Evolutionary conservation across 176 grass and related monocot species (phyloP), one percentile per base, ranked within the genome.

Genomic region (Stipa capillata): DNA sequence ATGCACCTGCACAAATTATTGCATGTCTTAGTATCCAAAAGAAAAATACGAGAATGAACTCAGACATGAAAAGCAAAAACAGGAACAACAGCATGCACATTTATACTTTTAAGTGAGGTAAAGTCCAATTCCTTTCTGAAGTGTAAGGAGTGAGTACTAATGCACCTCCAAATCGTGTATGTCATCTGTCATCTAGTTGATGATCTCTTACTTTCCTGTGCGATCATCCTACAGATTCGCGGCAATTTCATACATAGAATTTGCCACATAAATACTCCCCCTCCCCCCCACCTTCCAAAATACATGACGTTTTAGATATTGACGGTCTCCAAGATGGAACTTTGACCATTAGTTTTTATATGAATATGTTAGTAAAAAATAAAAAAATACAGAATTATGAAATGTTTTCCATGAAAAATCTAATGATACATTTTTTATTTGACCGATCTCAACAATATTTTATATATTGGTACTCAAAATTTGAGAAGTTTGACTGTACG

Each of bases 1-100:
- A 91, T 98, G 96, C 52, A 99, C 92, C 96, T 99, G 82, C 69
- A 72, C 23, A 79, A 18, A 65, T 79, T 72, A 73, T 47, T 79
- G 4, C 8, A 57, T 14, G 41, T 41, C 3, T 82, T 91, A 79
- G 23, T 65, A 59, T 79, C 5, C 27, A 73, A n/a, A n/a, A n/a
- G 18, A 72, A 39, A 68, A 51, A 54, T 66, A 81, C 11, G 58
- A 64, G 3, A 69, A 25, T 29, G 21, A 69, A 37, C 56, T 56
- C 16, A 77, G 32, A 66, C 16, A 76, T 18, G 16, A 69, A 84
- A 48, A 35, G 48, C n/a, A 57, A 52, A 60, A 65, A 25, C 57
- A 65, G n/a, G n/a, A 50, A 79, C 8, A 52, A 18, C 31, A 65
- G 65, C 14, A 50, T 16, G 31, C 59, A 79, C 4, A 16, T 51